Conservation (phyloP, 176 grass and related monocot species). For the Aegilops bicornis region DNA sequence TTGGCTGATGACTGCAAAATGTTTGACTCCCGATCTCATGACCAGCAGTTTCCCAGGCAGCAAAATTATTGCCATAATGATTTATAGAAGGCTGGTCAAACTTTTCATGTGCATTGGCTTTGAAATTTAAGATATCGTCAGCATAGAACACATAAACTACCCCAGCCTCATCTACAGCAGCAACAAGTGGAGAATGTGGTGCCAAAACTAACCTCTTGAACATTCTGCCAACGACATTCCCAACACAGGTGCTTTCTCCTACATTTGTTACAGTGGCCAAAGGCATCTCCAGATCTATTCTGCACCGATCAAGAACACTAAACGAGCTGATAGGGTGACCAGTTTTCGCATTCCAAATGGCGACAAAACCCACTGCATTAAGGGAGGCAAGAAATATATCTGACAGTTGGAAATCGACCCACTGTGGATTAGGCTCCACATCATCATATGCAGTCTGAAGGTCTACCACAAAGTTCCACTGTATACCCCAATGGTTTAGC, state of each 20-base stretch:
- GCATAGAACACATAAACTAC: constrained; percentile 69
- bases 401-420: constrained; percentile 89
- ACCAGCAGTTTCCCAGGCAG: constrained; percentile 81
- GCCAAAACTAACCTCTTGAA: constrained; percentile 79
- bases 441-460: constrained; percentile 54
- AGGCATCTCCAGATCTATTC: constrained; percentile 30
- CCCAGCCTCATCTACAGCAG: constrained; percentile 68
- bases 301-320: constrained; percentile 46
- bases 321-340: constrained; percentile 42
- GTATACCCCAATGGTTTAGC: constrained; percentile 70
- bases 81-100: constrained; percentile 27
- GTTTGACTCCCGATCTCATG: constrained; percentile 59
- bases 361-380: constrained; percentile 54
- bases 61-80: constrained; percentile 48
- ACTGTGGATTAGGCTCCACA: constrained; percentile 42
- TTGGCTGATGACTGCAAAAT: constrained; percentile 44
- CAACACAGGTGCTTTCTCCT: constrained; percentile 17
- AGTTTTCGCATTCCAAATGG: constrained; percentile 67
- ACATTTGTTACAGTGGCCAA: constrained; percentile 21
- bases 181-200: constrained; percentile 63
- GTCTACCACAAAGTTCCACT: constrained; percentile 80
- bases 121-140: constrained; percentile 67
- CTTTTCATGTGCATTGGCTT: constrained; percentile 34
- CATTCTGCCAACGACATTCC: constrained; percentile 18
- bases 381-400: constrained; percentile 82